Evolutionary conservation across 2,329 filamentous ascomycete genomes (phyloP).

Genomic region (Chaetomium globosum): DNA sequence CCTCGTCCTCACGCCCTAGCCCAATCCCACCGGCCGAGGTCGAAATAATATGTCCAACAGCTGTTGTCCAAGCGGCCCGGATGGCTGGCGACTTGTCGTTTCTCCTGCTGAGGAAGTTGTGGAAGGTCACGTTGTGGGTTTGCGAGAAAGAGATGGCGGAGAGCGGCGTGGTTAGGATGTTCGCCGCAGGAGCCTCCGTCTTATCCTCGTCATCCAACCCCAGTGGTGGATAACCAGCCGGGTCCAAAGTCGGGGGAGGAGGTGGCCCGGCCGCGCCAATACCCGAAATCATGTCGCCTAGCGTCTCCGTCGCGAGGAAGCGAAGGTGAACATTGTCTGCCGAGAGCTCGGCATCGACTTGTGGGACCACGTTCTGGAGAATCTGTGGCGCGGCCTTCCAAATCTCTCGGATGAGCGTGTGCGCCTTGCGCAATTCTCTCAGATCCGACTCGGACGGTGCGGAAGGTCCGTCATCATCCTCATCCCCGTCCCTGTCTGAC

Average conservation of each 20-base stretch:
- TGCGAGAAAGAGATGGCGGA: constrained; percentile 89
- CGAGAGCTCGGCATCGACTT: constrained; percentile 87
- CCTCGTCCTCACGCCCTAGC: constrained; percentile 79
- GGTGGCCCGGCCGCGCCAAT: constrained; percentile 90
- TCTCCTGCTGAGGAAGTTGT: constrained; percentile 79
- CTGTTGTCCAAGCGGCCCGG: constrained; percentile 82
- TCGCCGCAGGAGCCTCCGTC: constrained; percentile 52
- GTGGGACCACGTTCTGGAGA: constrained; percentile 88
- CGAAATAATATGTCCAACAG: constrained; percentile 81
- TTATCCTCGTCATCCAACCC: constrained; percentile 61
- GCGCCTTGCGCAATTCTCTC: constrained; percentile 85
- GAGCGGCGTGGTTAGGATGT: constrained; percentile 76
- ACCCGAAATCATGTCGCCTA: constrained; percentile 92
- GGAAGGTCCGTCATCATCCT: constrained; percentile 61
- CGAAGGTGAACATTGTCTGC: constrained; percentile 88
- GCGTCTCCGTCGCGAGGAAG: constrained; percentile 85
- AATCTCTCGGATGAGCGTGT: constrained; percentile 83
- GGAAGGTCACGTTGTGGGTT: constrained; percentile 75
- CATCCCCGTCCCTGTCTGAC: constrained; percentile 61
- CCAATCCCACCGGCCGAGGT: constrained; percentile 91
- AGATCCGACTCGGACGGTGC: constrained; percentile 81
- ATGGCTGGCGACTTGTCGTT: constrained; percentile 86
- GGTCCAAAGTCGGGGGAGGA: constrained; percentile 70
- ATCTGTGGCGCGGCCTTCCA: constrained; percentile 91
- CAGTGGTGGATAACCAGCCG: constrained; percentile 79